A percentile compares a stretch with the other conserved stretches of the same genome.
Evolutionary conservation across 1,284 basidiomycete species (phyloP).

Genomic region (Sanghuangporus weigelae): DNA sequence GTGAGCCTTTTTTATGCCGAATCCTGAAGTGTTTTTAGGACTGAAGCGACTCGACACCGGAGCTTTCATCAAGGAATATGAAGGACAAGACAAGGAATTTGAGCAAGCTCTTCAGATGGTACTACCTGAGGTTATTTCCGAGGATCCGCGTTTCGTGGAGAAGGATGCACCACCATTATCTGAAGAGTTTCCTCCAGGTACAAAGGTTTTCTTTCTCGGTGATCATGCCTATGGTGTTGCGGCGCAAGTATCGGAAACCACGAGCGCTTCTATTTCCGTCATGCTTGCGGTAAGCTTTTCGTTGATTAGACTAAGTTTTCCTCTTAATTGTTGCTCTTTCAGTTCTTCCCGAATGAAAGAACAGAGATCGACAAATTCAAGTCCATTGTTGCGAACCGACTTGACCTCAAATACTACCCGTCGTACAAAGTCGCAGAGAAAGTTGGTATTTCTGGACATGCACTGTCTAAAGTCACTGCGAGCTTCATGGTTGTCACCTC

Average conservation of each 20-base stretch:
- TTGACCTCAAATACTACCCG: conserved; percentile 62
- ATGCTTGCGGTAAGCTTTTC: conserved; percentile 64
- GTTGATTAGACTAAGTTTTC: neutral
- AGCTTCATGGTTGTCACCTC: conserved; percentile 81
- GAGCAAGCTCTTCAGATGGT: conserved; percentile 86
- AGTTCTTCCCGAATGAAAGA: conserved; percentile 85
- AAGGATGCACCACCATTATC: conserved; percentile 75
- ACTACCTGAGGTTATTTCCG: conserved; percentile 72
- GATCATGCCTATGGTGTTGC: conserved; percentile 93
- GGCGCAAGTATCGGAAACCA: conserved; percentile 77
- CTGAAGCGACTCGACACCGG: conserved; percentile 86
- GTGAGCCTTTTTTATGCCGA: neutral
- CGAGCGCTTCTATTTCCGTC: conserved; percentile 65
- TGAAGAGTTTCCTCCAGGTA: conserved; percentile 88
- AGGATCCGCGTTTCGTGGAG: conserved; percentile 88
- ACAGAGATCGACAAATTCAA: conserved; percentile 78
- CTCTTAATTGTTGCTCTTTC: conserved; percentile 5
- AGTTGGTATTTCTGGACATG: conserved; percentile 68
- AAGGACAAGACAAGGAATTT: conserved; percentile 72
- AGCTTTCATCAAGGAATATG: conserved; percentile 94
- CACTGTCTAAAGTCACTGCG: conserved; percentile 86
- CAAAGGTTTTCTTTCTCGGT: conserved; percentile 94
- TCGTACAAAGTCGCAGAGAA: conserved; percentile 71
- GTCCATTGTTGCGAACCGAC: conserved; percentile 51
- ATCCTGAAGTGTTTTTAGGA: conserved; percentile 40